These are phyloP conservation scores for Jackrogersella multiformis DNA, from an alignment of 495 filamentous ascomycete species.

Conservation along the genomic window DNA sequence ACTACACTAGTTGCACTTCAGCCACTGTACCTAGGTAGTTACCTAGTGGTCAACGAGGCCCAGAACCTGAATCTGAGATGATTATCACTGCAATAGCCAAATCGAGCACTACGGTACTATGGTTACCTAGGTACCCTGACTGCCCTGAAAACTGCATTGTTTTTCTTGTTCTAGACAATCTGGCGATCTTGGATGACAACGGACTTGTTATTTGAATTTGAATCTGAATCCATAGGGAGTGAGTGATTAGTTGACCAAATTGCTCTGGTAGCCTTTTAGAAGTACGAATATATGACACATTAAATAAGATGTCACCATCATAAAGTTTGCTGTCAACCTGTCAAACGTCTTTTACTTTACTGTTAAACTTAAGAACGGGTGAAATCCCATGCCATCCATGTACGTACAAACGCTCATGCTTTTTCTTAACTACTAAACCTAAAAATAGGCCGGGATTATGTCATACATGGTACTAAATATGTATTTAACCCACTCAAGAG, in stretches of 20 bases:
- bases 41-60: no score
- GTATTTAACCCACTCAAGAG: no score
- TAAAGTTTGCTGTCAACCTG: background rate
- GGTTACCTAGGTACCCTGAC: background rate
- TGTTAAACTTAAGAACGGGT: slow-evolving; percentile 10
- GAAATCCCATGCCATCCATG: background rate
- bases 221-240: background rate
- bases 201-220: background rate
- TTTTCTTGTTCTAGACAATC: background rate
- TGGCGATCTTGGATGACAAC: background rate
- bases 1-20: slow-evolving; percentile 33
- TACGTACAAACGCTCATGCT: slow-evolving; percentile 8
- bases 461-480: no score
- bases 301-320: background rate
- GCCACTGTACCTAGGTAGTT: slow-evolving; percentile 12
- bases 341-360: slow-evolving; percentile 8
- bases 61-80: slow-evolving; percentile 29
- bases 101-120: slow-evolving; percentile 3
- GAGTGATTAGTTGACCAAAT: background rate
- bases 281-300: background rate
- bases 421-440: slow-evolving; percentile 16
- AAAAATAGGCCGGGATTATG: slow-evolving; percentile 28
- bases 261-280: background rate
- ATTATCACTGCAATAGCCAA: slow-evolving; percentile 28
- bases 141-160: slow-evolving; percentile 9